Percentiles rank a stretch among this genome's conserved stretches.
phyloP scores from a whole-genome alignment of 225 moss, liverwort and hornwort genomes.

The Sphagnum contortum region DNA sequence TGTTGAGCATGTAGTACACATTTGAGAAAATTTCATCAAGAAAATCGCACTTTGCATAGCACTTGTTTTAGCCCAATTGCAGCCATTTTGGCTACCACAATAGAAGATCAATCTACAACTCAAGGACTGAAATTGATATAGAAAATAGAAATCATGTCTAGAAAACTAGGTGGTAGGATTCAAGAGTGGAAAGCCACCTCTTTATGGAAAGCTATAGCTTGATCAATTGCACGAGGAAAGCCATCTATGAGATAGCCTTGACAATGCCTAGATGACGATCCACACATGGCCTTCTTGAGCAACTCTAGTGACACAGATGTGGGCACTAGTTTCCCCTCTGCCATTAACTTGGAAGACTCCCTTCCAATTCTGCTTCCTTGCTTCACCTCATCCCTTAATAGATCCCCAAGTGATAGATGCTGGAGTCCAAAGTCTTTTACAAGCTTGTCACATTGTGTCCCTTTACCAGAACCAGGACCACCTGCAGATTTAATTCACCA shows the following conservation, averaged over 20 bases:
- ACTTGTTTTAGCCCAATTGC: too few species aligned
- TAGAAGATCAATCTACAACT: too few species aligned
- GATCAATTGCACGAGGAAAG: constrained; percentile 76
- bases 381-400: constrained; percentile 71
- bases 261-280: constrained; percentile 11
- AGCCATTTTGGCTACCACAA: too few species aligned
- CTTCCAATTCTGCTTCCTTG: constrained; percentile 44
- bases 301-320: constrained; percentile 55
- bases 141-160: too few species aligned
- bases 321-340: constrained; percentile 77
- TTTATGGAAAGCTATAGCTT: constrained; percentile 67
- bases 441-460: constrained; percentile 86
- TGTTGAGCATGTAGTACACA: too few species aligned
- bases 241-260: constrained; percentile 75
- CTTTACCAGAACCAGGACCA: constrained; percentile 90
- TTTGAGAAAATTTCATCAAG: too few species aligned
- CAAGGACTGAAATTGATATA: too few species aligned
- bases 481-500: constrained; percentile 20
- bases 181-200: constrained; percentile 23
- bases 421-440: constrained; percentile 71
- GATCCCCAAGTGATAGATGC: constrained; percentile 70
- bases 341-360: constrained; percentile 66
- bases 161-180: too few species aligned
- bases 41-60: too few species aligned
- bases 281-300: constrained; percentile 50